Evolutionary conservation across 257 asterid genomes (phyloP), one percentile per base, ranked within the genome.

Genomic region (Phtheirospermum japonicum): DNA sequence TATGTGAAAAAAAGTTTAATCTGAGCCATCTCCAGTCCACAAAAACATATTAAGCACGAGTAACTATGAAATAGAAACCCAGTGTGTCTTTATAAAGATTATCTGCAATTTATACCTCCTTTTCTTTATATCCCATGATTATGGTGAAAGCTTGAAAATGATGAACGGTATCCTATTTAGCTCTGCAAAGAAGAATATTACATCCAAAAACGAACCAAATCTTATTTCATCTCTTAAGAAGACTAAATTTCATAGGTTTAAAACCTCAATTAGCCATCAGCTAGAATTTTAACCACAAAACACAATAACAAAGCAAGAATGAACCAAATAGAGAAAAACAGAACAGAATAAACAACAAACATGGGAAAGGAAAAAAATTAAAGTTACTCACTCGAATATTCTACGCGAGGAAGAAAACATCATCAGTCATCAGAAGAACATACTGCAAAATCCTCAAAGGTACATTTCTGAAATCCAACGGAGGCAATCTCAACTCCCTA

Each of bases 401-500:
- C 80, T 84, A 84, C 0, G 80, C 85, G 61, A 84, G 86, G 65
- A 68, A 79, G 75, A 84, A 84, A 39, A 70, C 34, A 61, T 79
- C 84, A 73, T 84, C 92, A 54, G 92, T 82, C 86, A 84, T 82
- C 17, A 84, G 77, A 66, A 84, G 75, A 64, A 84, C 75, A 53
- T 84, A 84, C 77, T 84, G 92, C 84, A 84, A 53, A 69, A 82
- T 79, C 78, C 92, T 82, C 75, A 82, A 67, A 42, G 92, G 85
- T 48, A 57, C 74, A 65, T 79, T 79, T 18, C 79, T 50, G 63
- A 84, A 84, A 53, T 79, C 84, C 83, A 84, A 64, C 11, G 64
- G 66, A 9, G 84, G 84, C 79, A 84, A 54, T 64, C 80, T 75
- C 80, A 84, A 19, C 71, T 84, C 92, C 63, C 82, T 82, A 54